Evolutionary conservation across 495 filamentous ascomycete genomes (phyloP).

Genomic region (Penicillium mononematosum): DNA sequence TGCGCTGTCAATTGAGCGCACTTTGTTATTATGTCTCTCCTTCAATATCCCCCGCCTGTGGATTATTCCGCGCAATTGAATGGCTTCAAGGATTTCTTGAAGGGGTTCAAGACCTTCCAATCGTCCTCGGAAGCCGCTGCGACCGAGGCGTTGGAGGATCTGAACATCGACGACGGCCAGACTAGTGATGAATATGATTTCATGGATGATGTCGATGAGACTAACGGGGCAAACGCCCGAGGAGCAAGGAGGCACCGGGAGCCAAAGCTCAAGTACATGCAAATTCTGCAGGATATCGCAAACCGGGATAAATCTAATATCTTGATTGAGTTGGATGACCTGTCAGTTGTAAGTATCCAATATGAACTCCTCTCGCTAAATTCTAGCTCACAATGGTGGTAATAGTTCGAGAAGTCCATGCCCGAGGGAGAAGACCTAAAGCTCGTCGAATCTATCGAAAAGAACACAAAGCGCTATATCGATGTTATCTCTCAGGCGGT

Average conservation of each 20-base stretch:
- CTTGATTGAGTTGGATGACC: slow-evolving; percentile 84
- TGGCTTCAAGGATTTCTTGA: slow-evolving; percentile 85
- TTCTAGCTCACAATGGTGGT: slow-evolving; percentile 7
- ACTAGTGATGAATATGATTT: slow-evolving; percentile 94
- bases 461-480: slow-evolving; percentile 92
- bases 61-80: slow-evolving; percentile 84
- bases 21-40: slow-evolving; percentile 66
- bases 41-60: slow-evolving; percentile 69
- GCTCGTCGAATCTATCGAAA: slow-evolving; percentile 80
- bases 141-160: slow-evolving; percentile 70
- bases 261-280: slow-evolving; percentile 84
- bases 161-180: slow-evolving; percentile 84
- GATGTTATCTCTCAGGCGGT: slow-evolving; percentile 87
- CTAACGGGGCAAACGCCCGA: slow-evolving; percentile 41
- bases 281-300: slow-evolving; percentile 82
- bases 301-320: slow-evolving; percentile 73
- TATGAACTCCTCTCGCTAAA: neutral
- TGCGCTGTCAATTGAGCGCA: slow-evolving; percentile 27
- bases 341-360: slow-evolving; percentile 59
- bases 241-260: slow-evolving; percentile 43
- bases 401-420: slow-evolving; percentile 69
- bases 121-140: slow-evolving; percentile 67
- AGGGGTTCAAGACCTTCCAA: slow-evolving; percentile 79
- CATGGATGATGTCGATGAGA: slow-evolving; percentile 80
- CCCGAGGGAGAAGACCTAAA: slow-evolving; percentile 62